Percentiles rank a stretch among this genome's conserved stretches.
These are phyloP conservation scores for Phytophthora hybrid DNA, from an alignment of 352 stramenopile genomes.

Conservation along the genomic window DNA sequence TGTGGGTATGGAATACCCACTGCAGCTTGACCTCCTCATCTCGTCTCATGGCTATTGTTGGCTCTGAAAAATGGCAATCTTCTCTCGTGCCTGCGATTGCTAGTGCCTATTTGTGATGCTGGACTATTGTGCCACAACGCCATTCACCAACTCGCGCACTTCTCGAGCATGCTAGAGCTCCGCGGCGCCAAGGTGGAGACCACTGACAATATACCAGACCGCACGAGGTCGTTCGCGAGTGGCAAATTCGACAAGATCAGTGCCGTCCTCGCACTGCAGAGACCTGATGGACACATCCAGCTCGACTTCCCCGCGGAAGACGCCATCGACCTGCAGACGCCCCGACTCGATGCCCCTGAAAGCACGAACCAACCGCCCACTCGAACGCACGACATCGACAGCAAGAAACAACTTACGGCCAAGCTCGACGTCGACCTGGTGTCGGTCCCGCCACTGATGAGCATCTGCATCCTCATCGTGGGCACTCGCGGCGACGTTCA, in stretches of 20 bases:
- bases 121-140: neutral
- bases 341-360: neutral
- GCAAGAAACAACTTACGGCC: neutral
- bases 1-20: neutral
- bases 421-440: slow-evolving; percentile 8
- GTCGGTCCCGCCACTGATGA: slow-evolving; percentile 46
- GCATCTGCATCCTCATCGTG: slow-evolving; percentile 87
- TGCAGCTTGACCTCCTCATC: neutral
- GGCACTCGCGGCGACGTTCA: slow-evolving; percentile 83
- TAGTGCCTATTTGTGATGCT: neutral
- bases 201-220: neutral
- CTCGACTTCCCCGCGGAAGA: slow-evolving; percentile 50
- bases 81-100: slow-evolving; percentile 9
- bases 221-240: slow-evolving; percentile 9
- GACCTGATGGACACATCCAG: slow-evolving; percentile 49
- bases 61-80: neutral
- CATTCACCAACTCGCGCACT: slow-evolving; percentile 10
- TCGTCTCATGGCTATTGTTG: neutral
- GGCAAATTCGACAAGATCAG: slow-evolving; percentile 26
- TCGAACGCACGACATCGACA: neutral
- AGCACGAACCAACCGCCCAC: neutral
- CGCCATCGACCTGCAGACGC: slow-evolving; percentile 29
- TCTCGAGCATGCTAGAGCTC: neutral
- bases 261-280: slow-evolving; percentile 26
- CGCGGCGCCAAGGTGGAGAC: slow-evolving; percentile 9